Percentiles rank a stretch among this genome's conserved stretches.
Conservation (phyloP, 441 rosid genomes). For the Biscutella laevigata region DNA sequence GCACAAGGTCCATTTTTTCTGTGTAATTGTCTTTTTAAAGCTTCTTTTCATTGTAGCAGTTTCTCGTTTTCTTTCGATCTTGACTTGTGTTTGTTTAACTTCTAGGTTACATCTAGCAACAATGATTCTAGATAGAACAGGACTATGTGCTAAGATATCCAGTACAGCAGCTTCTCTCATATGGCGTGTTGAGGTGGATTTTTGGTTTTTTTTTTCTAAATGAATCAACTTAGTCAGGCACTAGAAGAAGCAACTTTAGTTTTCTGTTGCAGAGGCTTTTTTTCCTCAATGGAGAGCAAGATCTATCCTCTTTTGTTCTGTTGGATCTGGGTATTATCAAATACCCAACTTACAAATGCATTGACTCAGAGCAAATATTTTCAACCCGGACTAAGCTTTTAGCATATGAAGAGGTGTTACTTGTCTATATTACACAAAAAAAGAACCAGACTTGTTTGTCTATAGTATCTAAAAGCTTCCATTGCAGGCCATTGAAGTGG, state of each 20-base stretch:
- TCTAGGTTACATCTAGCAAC: slow-evolving; percentile 44
- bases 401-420: slow-evolving; percentile 84
- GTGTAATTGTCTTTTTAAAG: not conserved
- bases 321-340: slow-evolving; percentile 74
- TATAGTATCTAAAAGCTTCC: slow-evolving; percentile 19
- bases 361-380: slow-evolving; percentile 51
- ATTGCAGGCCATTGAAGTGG: slow-evolving; percentile 82
- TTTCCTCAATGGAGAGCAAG: slow-evolving; percentile 86
- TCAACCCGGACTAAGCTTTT: slow-evolving; percentile 39
- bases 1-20: slow-evolving; percentile 37
- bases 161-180: slow-evolving; percentile 52
- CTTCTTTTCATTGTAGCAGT: not conserved
- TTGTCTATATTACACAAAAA: slow-evolving; percentile 20
- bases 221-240: not conserved
- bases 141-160: slow-evolving; percentile 47
- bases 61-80: slow-evolving; percentile 9
- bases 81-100: slow-evolving; percentile 12
- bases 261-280: slow-evolving; percentile 65
- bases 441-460: not conserved
- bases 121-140: slow-evolving; percentile 47
- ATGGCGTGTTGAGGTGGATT: slow-evolving; percentile 80
- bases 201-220: not conserved
- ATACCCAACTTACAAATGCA: slow-evolving; percentile 69
- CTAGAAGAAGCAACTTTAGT: slow-evolving; percentile 8
- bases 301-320: slow-evolving; percentile 69